Base-by-base conservation (phyloP, 1,139 yeast species). In the Geotrichum carabidarum region DNA sequence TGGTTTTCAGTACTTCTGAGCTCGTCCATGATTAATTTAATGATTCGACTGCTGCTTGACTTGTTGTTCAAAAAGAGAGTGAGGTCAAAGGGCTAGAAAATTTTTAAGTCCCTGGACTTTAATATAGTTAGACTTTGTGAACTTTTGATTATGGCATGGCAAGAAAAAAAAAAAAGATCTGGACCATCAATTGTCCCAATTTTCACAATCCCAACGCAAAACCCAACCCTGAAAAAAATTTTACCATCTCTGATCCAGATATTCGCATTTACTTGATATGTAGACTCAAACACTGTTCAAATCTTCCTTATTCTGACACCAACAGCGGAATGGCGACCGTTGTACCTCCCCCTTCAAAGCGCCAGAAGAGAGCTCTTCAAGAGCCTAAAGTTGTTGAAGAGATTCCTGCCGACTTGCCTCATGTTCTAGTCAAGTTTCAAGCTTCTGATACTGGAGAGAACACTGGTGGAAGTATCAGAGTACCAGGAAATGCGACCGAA, bases 391-490 rank as follows among this genome's bases (percentile, higher is more conserved):
- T 84, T 52, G 85, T 87, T 14, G 84, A 82, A 55, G 70, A 85
- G 9, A 74, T 86, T 22, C 98, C 98, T 0, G 75, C 71, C 1
- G 94, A 88, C 64, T 72, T 91, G 42, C 96, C 97, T 30, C 83
- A 89, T 74, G 96, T 93, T 22, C 79, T 90, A 56, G 82, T 93
- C 55, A 86, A 84, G 68, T 90, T 93, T 69, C 94, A 89, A 68
- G 96, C 98, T 0, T 82, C 95, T 11, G 99, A 91, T 66, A 83
- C 96, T n/a, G 97, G 97, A 48, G 95, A 87, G 62, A 72, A 82
- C 5, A 78, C 86, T 27, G 96, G 97, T 12, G 90, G 94, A 8
- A 83, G 90, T 36, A 75, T 91, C 52, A 79, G 97, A 69, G 96
- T 93, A 6, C 99, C 99, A 4, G 98, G 96, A 18, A 85, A 81